phyloP scores from a whole-genome alignment of 495 filamentous ascomycete genomes.

The Trypethelium eluteriae region DNA sequence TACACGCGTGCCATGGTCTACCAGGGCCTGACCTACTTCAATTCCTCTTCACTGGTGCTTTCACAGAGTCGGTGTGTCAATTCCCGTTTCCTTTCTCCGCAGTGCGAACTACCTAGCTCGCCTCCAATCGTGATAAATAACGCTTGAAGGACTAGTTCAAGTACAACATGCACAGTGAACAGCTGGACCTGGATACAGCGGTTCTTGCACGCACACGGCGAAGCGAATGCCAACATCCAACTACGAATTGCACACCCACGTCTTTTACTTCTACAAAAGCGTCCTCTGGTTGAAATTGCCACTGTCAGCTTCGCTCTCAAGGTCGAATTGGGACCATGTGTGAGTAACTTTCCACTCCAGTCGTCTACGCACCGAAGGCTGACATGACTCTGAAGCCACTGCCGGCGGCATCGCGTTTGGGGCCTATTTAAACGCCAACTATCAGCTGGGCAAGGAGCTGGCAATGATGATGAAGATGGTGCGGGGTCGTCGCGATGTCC shows the following conservation, averaged over 20 bases:
- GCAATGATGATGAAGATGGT: slow-evolving; percentile 25
- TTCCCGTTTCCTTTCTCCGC: slow-evolving; percentile 3
- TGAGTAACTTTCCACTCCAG: slow-evolving; percentile 7
- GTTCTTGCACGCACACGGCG: slow-evolving; percentile 8
- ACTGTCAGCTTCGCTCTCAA: slow-evolving; percentile 9
- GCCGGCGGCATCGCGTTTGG: slow-evolving; percentile 43
- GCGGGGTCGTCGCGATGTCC: slow-evolving; percentile 8
- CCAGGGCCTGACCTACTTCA: slow-evolving; percentile 10
- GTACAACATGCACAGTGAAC: slow-evolving; percentile 9
- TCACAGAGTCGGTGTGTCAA: slow-evolving; percentile 8
- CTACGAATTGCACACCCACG: slow-evolving; percentile 7
- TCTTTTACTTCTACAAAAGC: slow-evolving; percentile 10
- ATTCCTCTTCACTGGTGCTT: slow-evolving; percentile 8
- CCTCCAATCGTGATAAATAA: slow-evolving; percentile 7
- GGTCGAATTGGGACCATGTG: slow-evolving; percentile 7
- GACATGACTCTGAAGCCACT: slow-evolving; percentile 36
- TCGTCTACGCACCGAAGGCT: slow-evolving; percentile 9
- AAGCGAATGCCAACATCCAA: slow-evolving; percentile 10
- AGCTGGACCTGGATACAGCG: slow-evolving; percentile 8
- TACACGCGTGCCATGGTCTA: slow-evolving; percentile 8
- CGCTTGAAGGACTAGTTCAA: slow-evolving; percentile 8
- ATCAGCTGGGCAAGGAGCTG: slow-evolving; percentile 56
- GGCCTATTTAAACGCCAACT: slow-evolving; percentile 65
- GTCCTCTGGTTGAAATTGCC: slow-evolving; percentile 9
- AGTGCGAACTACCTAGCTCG: slow-evolving; percentile 7